Evolutionary conservation across 768 basidiomycete species (phyloP).

Genomic region (Panus rudis): DNA sequence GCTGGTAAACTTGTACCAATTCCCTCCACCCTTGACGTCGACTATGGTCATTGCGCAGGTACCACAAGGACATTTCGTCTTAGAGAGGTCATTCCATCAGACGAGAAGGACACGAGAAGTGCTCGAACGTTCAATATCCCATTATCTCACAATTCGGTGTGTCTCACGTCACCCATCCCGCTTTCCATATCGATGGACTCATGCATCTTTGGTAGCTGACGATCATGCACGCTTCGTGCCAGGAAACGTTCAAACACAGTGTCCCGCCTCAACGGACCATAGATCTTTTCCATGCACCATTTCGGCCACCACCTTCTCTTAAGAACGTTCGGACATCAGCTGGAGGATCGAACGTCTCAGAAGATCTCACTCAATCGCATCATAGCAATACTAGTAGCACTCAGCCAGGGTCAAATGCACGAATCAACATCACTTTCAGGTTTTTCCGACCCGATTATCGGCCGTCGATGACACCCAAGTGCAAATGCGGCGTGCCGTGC

Average conservation of each 20-base stretch:
- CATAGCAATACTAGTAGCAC: slow-evolving; percentile 1
- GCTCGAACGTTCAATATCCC: slow-evolving; percentile 76
- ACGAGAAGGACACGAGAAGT: slow-evolving; percentile 46
- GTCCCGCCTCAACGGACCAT: slow-evolving; percentile 66
- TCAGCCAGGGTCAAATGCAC: slow-evolving; percentile 54
- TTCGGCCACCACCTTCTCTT: slow-evolving; percentile 19
- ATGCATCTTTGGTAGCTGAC: slow-evolving; percentile 39
- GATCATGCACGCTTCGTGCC: slow-evolving; percentile 85
- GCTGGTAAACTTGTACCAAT: background rate
- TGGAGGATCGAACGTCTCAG: too few relatives aligned
- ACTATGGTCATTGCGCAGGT: slow-evolving; percentile 31
- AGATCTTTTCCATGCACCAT: slow-evolving; percentile 67
- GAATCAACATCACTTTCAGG: slow-evolving; percentile 83
- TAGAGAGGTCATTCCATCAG: slow-evolving; percentile 66
- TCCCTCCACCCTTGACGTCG: background rate
- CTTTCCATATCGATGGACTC: slow-evolving; percentile 1
- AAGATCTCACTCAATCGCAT: too few relatives aligned
- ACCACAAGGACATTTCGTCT: slow-evolving; percentile 66
- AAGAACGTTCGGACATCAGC: slow-evolving; percentile 1
- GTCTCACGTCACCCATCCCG: slow-evolving; percentile 10
- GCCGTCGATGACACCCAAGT: slow-evolving; percentile 57
- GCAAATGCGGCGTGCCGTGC: slow-evolving; percentile 66
- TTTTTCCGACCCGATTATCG: slow-evolving; percentile 81
- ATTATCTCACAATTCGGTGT: slow-evolving; percentile 70
- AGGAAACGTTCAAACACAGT: slow-evolving; percentile 77